Base-by-base conservation (phyloP, 1,139 yeast genomes). In the Candida labiduridarum region DNA sequence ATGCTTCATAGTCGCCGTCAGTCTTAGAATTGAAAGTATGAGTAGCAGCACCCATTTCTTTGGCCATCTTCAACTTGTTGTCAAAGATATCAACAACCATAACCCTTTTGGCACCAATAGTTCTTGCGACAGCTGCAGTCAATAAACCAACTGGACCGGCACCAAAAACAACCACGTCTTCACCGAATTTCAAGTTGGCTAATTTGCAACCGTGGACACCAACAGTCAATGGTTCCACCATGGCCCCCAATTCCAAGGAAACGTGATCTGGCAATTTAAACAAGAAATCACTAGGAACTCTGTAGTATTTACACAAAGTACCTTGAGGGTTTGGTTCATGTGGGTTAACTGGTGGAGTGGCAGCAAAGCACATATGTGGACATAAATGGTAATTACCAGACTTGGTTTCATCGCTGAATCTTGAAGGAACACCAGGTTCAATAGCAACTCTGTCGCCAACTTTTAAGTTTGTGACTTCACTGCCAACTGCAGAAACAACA, bases 141-240 rank as follows among this genome's bases (percentile, higher is more conserved):
- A 91, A 74, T 46, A 91, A 71, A 35, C 97, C 97, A 54, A 91
- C 94, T 9, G 97, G 97, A 11, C 97, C 97, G 30, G 96, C 97
- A 47, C 97, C 97, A 59, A 88, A 87, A 4, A 91, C 87, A 39
- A 85, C 84, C 25, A 86, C 89, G 11, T 80, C 75, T 55, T 89
- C 95, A 54, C 95, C 96, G 56, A 87, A 83, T 42, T 71, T 76
- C 50, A 88, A 74, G 31, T 77, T 78, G n/a, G 87, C 89, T 52
- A 83, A 76, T 65, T 84, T 87, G 53, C 85, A 78, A 4, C 94
- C 94, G 60, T 89, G 96, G 10, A 91, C 89, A 38, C 89, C 96
- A 44, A 91, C 97, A 27, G 89, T 78, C 60, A 90, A 73, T 36
- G 97, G 97, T 71, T 91, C 97, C 38, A 87, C 88, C 65, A 90